phyloP scores from a whole-genome alignment of 1,284 basidiomycete species.

The Ustilago sp. region DNA sequence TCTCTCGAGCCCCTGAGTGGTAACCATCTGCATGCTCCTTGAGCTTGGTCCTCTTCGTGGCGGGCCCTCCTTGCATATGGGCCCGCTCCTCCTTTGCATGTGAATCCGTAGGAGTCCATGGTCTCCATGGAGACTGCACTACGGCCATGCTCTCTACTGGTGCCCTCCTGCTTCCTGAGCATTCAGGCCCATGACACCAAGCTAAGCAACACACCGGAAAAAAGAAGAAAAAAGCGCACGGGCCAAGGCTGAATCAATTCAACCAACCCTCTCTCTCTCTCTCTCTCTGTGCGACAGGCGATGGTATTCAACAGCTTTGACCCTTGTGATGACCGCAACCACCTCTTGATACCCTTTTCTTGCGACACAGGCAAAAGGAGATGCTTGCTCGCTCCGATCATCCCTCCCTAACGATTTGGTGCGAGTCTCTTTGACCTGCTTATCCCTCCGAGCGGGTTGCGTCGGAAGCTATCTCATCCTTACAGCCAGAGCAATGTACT shows the following conservation, averaged over 20 bases:
- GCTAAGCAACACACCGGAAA: background rate
- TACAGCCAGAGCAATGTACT: conserved; percentile 55
- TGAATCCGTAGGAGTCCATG: too few relatives aligned
- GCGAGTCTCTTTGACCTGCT: background rate
- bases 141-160: too few relatives aligned
- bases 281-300: background rate
- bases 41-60: too few relatives aligned
- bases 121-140: too few relatives aligned
- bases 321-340: background rate
- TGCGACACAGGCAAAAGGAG: background rate
- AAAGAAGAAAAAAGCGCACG: conserved; percentile 1
- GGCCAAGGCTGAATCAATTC: background rate
- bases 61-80: too few relatives aligned
- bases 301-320: background rate
- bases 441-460: too few relatives aligned
- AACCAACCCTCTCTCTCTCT: background rate
- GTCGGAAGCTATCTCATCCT: background rate
- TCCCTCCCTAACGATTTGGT: background rate
- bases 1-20: too few relatives aligned
- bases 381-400: background rate
- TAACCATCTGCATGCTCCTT: too few relatives aligned
- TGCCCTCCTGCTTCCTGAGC: too few relatives aligned
- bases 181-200: too few relatives aligned
- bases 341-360: background rate
- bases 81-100: too few relatives aligned